Evolutionary conservation across 495 filamentous ascomycete genomes (phyloP).

Genomic region (Penicillium salamii): DNA sequence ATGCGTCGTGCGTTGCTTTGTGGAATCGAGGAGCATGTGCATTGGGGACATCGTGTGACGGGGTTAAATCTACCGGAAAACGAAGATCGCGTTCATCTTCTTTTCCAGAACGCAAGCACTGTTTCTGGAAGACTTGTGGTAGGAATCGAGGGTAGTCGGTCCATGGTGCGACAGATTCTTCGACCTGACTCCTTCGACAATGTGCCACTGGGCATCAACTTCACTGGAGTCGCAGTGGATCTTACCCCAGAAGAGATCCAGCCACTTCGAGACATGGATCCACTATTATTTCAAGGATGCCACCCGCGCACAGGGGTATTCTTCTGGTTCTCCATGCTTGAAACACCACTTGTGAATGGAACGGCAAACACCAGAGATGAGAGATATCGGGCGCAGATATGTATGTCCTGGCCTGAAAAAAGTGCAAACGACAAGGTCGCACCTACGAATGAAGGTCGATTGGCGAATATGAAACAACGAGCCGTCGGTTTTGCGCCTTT

Average conservation of each 20-base stretch:
- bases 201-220: constrained; percentile 16
- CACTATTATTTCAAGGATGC: constrained; percentile 57
- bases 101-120: constrained; percentile 17
- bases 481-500: constrained; percentile 51
- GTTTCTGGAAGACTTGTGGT: constrained; percentile 30
- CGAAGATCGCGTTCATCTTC: constrained; percentile 5
- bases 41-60: constrained; percentile 20
- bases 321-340: constrained; percentile 49
- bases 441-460: constrained; percentile 28
- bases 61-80: constrained; percentile 4
- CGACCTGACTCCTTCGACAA: constrained; percentile 25
- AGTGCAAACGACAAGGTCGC: constrained; percentile 32
- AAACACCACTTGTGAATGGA: constrained; percentile 25
- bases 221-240: constrained; percentile 28
- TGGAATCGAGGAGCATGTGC: constrained; percentile 26
- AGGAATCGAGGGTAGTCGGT: constrained; percentile 50
- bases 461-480: constrained; percentile 50
- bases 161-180: constrained; percentile 39
- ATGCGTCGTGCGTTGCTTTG: constrained; percentile 17
- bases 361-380: constrained; percentile 4
- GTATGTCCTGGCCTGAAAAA: constrained; percentile 32
- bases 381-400: constrained; percentile 25
- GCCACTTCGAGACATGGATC: constrained; percentile 49
- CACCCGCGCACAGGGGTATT: constrained; percentile 52
- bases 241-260: constrained; percentile 30